Evolutionary conservation across 495 filamentous ascomycete genomes (phyloP), one percentile per base, ranked within the genome.

Genomic region (Daldinia caldariorum): DNA sequence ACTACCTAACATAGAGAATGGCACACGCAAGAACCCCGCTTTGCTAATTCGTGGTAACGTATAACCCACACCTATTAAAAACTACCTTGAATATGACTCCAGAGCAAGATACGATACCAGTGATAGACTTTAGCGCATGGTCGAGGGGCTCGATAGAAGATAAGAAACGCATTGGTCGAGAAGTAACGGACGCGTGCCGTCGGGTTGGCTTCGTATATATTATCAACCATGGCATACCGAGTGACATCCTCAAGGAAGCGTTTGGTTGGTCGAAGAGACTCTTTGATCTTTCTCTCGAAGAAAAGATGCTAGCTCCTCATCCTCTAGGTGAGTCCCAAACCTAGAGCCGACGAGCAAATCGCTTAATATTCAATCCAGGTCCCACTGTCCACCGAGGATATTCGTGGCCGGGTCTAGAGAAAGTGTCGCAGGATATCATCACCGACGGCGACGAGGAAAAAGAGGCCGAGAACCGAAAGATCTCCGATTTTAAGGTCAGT

Each of bases 351-450:
- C 61, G 12, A 57, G 51, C n/a, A 12, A 22, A 18, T 6, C n/a
- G 18, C 12, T 20, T 37, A 47, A 22, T 14, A 13, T 5, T 20
- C 37, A 37, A 6, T 32, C 5, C 41, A 76, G 76, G 76, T 14
- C 71, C 74, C 20, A 70, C 34, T 51, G 59, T 78, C 7, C 89
- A 91, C 72, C 82, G 89, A 47, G 89, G 89, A 10, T 91, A 91
- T 73, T 90, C 88, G 2, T 86, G 85, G 79, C 84, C 86, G 0
- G 88, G 88, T 6, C 75, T 87, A 39, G 89, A 91, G 76, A 91
- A 91, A 69, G 87, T 91, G 6, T 84, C 83, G 4, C 87, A 90
- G 66, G 80, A 82, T 12, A 83, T 85, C 58, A 86, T 85, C 72
- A 78, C 85, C 14, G 82, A 86, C 35, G 78, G 81, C 13, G 71